Percentiles rank a stretch among this genome's conserved stretches.
Evolutionary conservation across 371 early-diverging fungal genomes (phyloP).

Genomic region (Apophysomyces sp.): DNA sequence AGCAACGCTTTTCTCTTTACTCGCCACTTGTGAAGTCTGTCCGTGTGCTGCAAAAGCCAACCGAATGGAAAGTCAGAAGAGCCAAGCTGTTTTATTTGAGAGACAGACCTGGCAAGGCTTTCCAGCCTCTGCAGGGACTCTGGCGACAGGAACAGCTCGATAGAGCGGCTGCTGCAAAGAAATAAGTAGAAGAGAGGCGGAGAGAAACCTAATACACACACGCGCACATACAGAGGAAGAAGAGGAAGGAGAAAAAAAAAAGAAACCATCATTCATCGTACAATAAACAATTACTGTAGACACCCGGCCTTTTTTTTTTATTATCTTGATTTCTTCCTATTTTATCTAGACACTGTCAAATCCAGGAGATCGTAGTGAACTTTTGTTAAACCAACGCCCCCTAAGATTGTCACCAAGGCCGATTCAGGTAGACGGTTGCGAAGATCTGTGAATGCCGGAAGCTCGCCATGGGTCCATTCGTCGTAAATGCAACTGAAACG

Average conservation of each 20-base stretch:
- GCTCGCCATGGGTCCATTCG: conserved; percentile 37
- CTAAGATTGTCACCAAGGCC: conserved; percentile 24
- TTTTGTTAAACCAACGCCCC: conserved; percentile 30
- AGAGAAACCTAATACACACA: too few species aligned
- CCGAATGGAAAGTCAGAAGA: conserved; percentile 61
- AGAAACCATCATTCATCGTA: too few species aligned
- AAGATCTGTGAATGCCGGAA: conserved; percentile 36
- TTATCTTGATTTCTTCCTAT: too few species aligned
- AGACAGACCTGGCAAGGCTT: conserved; percentile 76
- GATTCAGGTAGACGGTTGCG: conserved; percentile 22
- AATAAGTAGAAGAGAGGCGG: conserved; percentile 2
- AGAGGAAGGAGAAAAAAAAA: too few species aligned
- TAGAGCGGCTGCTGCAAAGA: conserved; percentile 16
- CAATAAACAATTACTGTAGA: background rate
- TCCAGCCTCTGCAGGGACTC: conserved; percentile 56
- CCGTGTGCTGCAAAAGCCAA: conserved; percentile 66
- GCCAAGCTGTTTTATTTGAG: conserved; percentile 82
- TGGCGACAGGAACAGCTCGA: conserved; percentile 54
- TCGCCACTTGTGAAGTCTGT: conserved; percentile 84
- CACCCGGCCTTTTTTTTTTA: too few species aligned
- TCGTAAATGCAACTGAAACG: conserved; percentile 48
- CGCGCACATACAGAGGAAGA: too few species aligned
- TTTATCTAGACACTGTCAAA: background rate
- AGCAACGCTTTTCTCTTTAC: conserved; percentile 75
- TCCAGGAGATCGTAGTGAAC: conserved; percentile 16